phyloP scores from a whole-genome alignment of 2,329 filamentous ascomycete genomes.

The Fusarium hainanense region DNA sequence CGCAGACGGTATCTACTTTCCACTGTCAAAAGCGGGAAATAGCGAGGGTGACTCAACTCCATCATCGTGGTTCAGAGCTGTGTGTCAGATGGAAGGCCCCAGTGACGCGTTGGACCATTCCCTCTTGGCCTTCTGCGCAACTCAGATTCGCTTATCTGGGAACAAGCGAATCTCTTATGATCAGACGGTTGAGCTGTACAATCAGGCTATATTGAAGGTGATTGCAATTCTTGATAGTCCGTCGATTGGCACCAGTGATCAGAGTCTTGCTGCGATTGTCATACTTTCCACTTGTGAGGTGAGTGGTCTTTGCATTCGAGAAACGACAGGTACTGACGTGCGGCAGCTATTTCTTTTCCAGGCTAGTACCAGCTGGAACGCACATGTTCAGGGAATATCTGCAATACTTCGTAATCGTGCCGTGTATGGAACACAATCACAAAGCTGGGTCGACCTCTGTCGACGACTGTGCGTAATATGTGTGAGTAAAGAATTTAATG shows the following conservation, averaged over 20 bases:
- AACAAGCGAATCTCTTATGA: background rate
- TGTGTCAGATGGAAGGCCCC: background rate
- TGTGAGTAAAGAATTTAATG: fast-evolving
- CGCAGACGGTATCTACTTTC: background rate
- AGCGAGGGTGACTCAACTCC: background rate
- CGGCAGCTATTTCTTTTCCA: background rate
- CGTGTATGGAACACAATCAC: background rate
- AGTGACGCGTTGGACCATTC: background rate
- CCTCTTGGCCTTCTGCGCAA: constrained; percentile 7
- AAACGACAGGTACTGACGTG: background rate
- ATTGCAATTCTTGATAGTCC: background rate
- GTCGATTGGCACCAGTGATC: background rate
- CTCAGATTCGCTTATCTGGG: constrained; percentile 2
- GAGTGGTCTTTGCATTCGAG: background rate
- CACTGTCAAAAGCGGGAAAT: fast-evolving
- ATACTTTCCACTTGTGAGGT: constrained; percentile 18
- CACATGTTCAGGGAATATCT: constrained; percentile 8
- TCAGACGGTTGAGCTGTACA: background rate
- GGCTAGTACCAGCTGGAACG: background rate
- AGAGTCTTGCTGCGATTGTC: constrained; percentile 2
- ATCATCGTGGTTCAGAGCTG: background rate
- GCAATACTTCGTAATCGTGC: constrained; percentile 3
- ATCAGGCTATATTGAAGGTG: background rate
- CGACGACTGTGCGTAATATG: constrained; percentile 14
- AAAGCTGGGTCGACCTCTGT: constrained; percentile 5